These are phyloP conservation scores for Colletotrichum sidae DNA, from an alignment of 2,329 filamentous ascomycete genomes.

Conservation along the genomic window DNA sequence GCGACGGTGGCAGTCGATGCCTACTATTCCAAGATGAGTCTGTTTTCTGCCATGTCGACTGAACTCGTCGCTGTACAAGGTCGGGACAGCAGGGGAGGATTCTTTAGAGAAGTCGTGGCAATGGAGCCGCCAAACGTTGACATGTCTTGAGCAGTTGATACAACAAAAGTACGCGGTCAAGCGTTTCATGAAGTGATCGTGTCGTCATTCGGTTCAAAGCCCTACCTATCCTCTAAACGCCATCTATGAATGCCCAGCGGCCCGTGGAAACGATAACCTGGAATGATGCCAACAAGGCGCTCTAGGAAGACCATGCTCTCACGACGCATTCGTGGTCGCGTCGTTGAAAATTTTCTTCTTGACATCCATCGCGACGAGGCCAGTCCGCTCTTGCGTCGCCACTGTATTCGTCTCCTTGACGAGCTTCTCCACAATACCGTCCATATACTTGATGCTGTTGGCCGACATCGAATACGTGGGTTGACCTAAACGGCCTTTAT, in stretches of 20 bases:
- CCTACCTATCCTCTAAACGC: constrained; percentile 31
- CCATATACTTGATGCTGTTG: constrained; percentile 45
- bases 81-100: too few species aligned
- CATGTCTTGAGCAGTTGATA: neutral
- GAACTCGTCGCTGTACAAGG: too few species aligned
- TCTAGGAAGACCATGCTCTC: neutral
- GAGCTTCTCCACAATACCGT: constrained; percentile 69
- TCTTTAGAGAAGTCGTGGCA: too few species aligned
- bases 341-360: constrained; percentile 72
- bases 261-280: neutral
- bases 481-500: constrained; percentile 44
- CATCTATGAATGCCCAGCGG: constrained; percentile 33
- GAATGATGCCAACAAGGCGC: constrained; percentile 20
- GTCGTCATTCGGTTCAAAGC: constrained; percentile 30
- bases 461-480: constrained; percentile 39
- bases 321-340: constrained; percentile 43
- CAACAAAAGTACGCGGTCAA: neutral
- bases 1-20: too few species aligned
- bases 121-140: too few species aligned
- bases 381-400: constrained; percentile 71
- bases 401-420: constrained; percentile 72
- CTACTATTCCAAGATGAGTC: too few species aligned
- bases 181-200: constrained; percentile 21
- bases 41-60: too few species aligned
- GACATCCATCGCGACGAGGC: constrained; percentile 70